A percentile compares a stretch with the other conserved stretches of the same genome.
phyloP scores from a whole-genome alignment of 2,329 filamentous ascomycete genomes.

The Colletotrichum spaethianum region DNA sequence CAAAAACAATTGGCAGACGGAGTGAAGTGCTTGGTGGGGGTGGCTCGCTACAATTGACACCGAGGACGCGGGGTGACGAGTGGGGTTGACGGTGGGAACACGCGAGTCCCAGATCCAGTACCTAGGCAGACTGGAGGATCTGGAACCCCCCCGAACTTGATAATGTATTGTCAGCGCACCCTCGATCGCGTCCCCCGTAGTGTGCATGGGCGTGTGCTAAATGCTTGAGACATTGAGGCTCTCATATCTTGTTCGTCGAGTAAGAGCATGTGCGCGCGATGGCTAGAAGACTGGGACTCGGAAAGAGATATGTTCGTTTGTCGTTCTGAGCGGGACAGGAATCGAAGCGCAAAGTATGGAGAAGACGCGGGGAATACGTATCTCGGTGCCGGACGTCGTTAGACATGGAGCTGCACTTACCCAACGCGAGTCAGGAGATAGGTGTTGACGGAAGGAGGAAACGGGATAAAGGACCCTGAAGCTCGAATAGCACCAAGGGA shows the following conservation, averaged over 20 bases:
- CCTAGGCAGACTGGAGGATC: background rate
- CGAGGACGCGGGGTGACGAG: constrained; percentile 45
- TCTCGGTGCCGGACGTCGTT: background rate
- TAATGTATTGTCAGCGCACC: background rate
- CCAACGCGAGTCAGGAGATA: no score
- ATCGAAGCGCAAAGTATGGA: background rate
- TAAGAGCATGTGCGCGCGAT: no score
- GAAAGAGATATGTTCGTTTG: background rate
- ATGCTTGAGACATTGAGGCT: background rate
- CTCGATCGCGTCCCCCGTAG: background rate
- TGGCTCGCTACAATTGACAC: constrained; percentile 49
- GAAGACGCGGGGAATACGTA: background rate
- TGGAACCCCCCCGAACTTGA: no score
- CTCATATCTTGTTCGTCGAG: no score
- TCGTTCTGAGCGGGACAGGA: background rate
- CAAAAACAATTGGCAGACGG: background rate
- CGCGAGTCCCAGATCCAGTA: constrained; percentile 1
- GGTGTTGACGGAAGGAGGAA: background rate
- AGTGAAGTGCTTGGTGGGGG: constrained; percentile 4
- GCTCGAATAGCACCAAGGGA: background rate
- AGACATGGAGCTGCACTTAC: no score
- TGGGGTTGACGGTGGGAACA: background rate
- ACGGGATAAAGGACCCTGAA: no score
- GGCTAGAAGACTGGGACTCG: background rate
- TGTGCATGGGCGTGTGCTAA: background rate